A percentile compares a stretch with the other conserved stretches of the same genome.
These are phyloP conservation scores for Madurella fahalii DNA, from an alignment of 2,329 filamentous ascomycete species.

Conservation along the genomic window DNA sequence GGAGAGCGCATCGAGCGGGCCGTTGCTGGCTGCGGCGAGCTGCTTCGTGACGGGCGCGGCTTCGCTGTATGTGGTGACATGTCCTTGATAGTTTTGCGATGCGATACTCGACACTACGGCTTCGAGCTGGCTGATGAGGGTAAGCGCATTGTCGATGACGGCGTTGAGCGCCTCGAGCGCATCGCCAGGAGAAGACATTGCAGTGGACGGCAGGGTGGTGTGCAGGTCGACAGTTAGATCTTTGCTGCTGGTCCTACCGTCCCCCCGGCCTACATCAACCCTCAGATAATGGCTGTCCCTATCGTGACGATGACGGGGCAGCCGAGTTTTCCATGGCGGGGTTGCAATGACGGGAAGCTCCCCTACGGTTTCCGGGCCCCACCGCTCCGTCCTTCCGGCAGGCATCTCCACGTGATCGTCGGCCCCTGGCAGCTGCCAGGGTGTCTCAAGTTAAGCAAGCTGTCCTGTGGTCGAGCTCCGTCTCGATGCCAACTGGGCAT, in stretches of 20 bases:
- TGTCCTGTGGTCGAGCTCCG: conserved; percentile 19
- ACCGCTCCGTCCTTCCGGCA: background rate
- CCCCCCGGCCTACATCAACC: background rate
- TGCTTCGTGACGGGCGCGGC: conserved; percentile 12
- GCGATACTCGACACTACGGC: conserved; percentile 39
- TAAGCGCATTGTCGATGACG: conserved; percentile 25
- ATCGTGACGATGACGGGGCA: background rate
- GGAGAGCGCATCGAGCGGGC: conserved; percentile 53
- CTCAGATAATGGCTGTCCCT: no score
- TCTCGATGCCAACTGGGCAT: background rate
- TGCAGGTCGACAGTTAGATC: background rate
- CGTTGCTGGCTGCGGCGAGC: conserved; percentile 2
- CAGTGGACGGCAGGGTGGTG: background rate
- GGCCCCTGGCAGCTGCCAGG: conserved; percentile 11
- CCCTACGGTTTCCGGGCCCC: no score
- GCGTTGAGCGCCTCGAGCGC: conserved; percentile 23
- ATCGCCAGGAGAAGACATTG: conserved; percentile 15
- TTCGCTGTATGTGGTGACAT: conserved; percentile 16
- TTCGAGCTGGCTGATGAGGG: conserved; percentile 30
- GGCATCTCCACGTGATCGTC: conserved; percentile 8
- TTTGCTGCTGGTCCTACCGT: background rate
- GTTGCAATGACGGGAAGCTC: background rate
- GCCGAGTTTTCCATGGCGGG: background rate
- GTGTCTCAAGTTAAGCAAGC: conserved; percentile 23
- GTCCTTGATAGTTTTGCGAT: conserved; percentile 25